Conservation (phyloP, 768 basidiomycete species). For the Serendipita vermifera region DNA sequence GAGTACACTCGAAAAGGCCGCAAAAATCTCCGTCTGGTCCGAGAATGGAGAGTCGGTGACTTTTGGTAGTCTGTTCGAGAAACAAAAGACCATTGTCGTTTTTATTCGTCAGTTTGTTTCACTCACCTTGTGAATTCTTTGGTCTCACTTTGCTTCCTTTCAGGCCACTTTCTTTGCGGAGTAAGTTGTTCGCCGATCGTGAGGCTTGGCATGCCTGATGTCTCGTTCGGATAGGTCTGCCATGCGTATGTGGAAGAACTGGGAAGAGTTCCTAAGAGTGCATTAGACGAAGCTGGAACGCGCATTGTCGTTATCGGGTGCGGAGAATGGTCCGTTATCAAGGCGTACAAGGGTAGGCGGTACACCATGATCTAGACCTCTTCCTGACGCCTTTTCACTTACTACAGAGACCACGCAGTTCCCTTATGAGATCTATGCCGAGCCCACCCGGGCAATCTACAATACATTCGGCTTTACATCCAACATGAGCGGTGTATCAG, state of each 20-base stretch:
- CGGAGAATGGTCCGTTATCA: conserved; percentile 42
- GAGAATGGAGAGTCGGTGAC: conserved; percentile 32
- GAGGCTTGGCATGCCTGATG: no score
- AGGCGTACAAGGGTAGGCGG: conserved; percentile 37
- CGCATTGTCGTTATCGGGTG: conserved; percentile 46
- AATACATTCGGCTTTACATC: conserved; percentile 44
- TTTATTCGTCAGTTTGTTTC: conserved; percentile 35
- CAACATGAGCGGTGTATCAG: conserved; percentile 27
- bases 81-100: conserved; percentile 43
- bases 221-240: not conserved
- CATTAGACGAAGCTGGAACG: conserved; percentile 29
- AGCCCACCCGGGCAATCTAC: conserved; percentile 49
- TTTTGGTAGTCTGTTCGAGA: conserved; percentile 41
- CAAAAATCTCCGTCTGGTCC: conserved; percentile 33
- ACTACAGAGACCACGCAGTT: no score
- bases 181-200: no score
- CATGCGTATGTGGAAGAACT: conserved; percentile 41
- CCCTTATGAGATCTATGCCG: conserved; percentile 42
- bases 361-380: no score
- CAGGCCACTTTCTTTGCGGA: no score
- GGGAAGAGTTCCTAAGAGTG: conserved; percentile 29
- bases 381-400: no score
- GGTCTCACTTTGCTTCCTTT: no score
- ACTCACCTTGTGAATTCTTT: no score
- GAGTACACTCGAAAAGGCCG: conserved; percentile 26